Evolutionary conservation across 495 filamentous ascomycete species (phyloP).

Genomic region (Cladorrhinum samala): DNA sequence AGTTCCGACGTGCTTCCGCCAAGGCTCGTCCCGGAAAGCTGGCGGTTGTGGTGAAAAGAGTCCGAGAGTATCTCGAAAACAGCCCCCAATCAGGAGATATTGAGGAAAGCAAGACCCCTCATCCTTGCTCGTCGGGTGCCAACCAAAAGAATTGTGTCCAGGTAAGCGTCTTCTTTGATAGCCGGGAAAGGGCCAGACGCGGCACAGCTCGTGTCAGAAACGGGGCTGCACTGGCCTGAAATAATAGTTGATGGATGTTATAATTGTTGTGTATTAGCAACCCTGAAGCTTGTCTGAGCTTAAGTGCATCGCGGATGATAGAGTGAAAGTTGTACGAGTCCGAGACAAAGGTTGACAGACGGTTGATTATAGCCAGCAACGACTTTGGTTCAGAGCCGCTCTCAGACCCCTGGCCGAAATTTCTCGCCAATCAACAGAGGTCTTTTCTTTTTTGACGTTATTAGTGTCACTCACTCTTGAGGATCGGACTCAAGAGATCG

Average conservation of each 20-base stretch:
- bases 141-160: neutral
- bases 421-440: neutral
- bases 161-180: neutral
- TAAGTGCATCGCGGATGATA: neutral
- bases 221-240: neutral
- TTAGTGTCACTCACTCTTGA: neutral
- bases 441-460: neutral
- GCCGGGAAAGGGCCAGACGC: slow-evolving; percentile 3
- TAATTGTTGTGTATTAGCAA: slow-evolving; percentile 2
- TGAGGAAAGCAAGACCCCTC: slow-evolving; percentile 4
- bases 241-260: slow-evolving; percentile 2
- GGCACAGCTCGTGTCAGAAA: no score
- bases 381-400: neutral
- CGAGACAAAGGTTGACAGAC: neutral
- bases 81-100: neutral
- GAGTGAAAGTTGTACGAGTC: neutral
- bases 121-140: slow-evolving; percentile 2
- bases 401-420: neutral
- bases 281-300: neutral
- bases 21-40: neutral
- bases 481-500: neutral
- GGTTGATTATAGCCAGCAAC: neutral
- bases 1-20: neutral
- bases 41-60: neutral
- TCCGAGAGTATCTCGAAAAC: neutral